Percentiles rank a stretch among this genome's conserved stretches.
Conservation (phyloP, 2,329 filamentous ascomycete genomes). For the Trichocomaceae sp. region DNA sequence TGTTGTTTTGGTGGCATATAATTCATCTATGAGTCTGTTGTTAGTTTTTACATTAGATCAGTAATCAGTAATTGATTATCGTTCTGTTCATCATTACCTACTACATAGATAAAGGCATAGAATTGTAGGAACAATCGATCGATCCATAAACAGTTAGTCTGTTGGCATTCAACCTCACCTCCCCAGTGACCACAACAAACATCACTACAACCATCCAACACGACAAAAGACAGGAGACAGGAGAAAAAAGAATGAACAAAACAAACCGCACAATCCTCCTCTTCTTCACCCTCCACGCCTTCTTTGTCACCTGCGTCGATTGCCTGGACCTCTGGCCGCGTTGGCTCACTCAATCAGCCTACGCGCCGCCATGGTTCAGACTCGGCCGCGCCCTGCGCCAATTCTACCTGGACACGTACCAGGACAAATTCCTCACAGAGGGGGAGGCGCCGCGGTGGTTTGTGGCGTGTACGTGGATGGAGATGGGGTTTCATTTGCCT, state of each 20-base stretch:
- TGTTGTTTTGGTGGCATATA: not conserved
- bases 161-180: too few species aligned
- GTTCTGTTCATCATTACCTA: too few species aligned
- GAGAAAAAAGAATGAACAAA: not conserved
- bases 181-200: too few species aligned
- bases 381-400: conserved; percentile 46
- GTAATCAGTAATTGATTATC: too few species aligned
- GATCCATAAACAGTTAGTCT: not conserved
- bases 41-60: too few species aligned
- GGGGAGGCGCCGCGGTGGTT: conserved; percentile 53
- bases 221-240: too few species aligned
- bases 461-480: conserved; percentile 50
- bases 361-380: conserved; percentile 38
- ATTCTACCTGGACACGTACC: conserved; percentile 56
- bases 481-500: conserved; percentile 56
- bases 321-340: conserved; percentile 10
- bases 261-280: not conserved
- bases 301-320: conserved; percentile 9
- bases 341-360: conserved; percentile 37
- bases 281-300: conserved; percentile 10
- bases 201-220: too few species aligned
- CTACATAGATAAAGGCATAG: too few species aligned
- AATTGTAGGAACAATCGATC: too few species aligned
- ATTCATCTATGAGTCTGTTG: not conserved
- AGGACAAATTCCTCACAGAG: conserved; percentile 56